Evolutionary conservation across 495 filamentous ascomycete species (phyloP).

Genomic region (Tuber microsphaerosporum): DNA sequence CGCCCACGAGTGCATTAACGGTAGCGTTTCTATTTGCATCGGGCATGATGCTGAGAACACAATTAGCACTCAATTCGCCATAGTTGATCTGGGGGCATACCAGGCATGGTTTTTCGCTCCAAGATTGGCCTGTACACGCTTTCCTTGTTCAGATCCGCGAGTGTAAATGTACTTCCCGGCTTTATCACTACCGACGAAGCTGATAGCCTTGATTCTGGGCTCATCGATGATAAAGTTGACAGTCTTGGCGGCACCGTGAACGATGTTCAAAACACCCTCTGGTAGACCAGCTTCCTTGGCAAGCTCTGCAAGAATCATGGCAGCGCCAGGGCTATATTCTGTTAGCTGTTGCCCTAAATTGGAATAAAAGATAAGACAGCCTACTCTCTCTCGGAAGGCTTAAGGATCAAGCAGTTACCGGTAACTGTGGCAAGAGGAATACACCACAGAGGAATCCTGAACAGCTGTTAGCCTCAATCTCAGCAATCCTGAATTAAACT

Average conservation of each 20-base stretch:
- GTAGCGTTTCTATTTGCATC: conserved; percentile 98
- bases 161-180: conserved; percentile 95
- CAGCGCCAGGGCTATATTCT: conserved; percentile 63
- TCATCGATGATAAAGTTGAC: conserved; percentile 98
- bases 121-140: conserved; percentile 91
- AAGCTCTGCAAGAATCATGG: conserved; percentile 94
- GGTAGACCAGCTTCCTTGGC: conserved; percentile 89
- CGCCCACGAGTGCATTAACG: conserved; percentile 86
- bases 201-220: conserved; percentile 93
- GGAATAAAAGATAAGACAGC: conserved; percentile 1
- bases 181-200: conserved; percentile 93
- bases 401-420: conserved; percentile 89
- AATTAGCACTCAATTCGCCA: conserved; percentile 6
- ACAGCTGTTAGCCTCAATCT: conserved; percentile 7
- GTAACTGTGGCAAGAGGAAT: conserved; percentile 91
- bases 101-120: conserved; percentile 98
- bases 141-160: conserved; percentile 83
- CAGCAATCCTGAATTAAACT: neutral
- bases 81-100: conserved; percentile 16
- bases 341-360: conserved; percentile 11
- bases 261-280: conserved; percentile 84
- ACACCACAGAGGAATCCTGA: conserved; percentile 89
- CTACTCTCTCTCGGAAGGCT: conserved; percentile 88
- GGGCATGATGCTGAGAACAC: conserved; percentile 57
- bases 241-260: conserved; percentile 83